These are phyloP conservation scores for Incumbomyces lentus DNA, from an alignment of 2,329 filamentous ascomycete species.

Conservation along the genomic window DNA sequence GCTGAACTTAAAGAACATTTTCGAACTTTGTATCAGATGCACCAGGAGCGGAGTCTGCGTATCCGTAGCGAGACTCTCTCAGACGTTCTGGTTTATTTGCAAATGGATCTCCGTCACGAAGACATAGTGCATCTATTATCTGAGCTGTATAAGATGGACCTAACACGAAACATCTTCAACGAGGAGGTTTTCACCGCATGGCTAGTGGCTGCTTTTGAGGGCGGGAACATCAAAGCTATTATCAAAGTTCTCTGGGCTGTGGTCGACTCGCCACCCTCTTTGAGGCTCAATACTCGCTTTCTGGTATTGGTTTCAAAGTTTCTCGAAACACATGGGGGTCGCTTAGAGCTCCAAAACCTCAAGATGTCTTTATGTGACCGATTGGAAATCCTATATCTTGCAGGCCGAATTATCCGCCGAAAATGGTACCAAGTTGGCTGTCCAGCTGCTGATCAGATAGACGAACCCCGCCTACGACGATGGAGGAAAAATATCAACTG, in stretches of 20 bases:
- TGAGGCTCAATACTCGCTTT: not conserved
- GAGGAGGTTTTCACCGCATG: not conserved
- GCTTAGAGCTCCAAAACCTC: no score
- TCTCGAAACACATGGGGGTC: no score
- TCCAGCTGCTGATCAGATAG: not conserved
- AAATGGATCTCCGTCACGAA: not conserved
- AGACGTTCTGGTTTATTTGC: not conserved
- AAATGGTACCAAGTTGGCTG: constrained; percentile 5
- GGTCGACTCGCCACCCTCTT: not conserved
- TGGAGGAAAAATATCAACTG: not conserved
- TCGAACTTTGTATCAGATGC: not conserved
- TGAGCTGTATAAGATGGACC: not conserved
- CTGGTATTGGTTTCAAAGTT: not conserved
- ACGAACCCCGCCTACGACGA: not conserved
- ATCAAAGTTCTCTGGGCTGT: constrained; percentile 2
- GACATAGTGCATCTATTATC: not conserved
- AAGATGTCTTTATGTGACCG: not conserved
- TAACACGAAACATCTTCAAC: not conserved
- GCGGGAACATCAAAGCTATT: not conserved
- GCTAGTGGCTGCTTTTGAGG: not conserved
- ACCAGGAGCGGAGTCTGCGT: not conserved
- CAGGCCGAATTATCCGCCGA: not conserved
- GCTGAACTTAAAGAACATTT: not conserved
- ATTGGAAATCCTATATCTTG: constrained; percentile 1
- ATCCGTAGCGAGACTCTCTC: not conserved